Conservation (phyloP, 2,329 filamentous ascomycete species). For the Orbilia oligospora region DNA sequence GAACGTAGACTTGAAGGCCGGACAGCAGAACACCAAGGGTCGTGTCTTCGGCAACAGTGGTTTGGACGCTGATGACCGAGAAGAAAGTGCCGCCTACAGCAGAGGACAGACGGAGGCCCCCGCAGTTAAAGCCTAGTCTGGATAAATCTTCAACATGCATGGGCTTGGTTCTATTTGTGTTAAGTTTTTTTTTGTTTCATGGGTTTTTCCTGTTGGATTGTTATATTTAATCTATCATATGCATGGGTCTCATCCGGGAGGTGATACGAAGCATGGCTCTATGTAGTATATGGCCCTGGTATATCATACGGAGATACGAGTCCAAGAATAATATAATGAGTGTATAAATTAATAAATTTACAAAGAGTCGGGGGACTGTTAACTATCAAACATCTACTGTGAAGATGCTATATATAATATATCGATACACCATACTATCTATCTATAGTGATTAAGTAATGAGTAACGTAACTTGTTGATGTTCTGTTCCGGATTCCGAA, state of each 20-base stretch:
- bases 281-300: background rate
- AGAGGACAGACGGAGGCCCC: conserved; percentile 27
- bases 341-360: background rate
- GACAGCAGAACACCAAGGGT: conserved; percentile 62
- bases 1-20: conserved; percentile 50
- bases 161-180: background rate
- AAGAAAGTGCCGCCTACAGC: conserved; percentile 17
- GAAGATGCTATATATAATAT: no score
- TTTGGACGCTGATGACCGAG: conserved; percentile 30
- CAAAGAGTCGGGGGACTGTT: background rate
- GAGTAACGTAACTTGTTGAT: background rate
- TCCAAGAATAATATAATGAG: conserved; percentile 25
- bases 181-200: background rate
- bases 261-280: conserved; percentile 17
- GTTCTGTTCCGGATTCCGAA: background rate
- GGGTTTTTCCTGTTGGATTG: background rate
- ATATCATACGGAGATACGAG: conserved; percentile 5
- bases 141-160: background rate
- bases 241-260: conserved; percentile 15
- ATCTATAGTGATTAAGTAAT: background rate
- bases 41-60: conserved; percentile 61
- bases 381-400: no score
- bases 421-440: background rate
- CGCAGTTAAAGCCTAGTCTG: conserved; percentile 5
- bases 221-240: conserved; percentile 8